These are phyloP conservation scores for Trypanosoma congolense DNA, from an alignment of 208 protist genomes.

Conservation along the genomic window DNA sequence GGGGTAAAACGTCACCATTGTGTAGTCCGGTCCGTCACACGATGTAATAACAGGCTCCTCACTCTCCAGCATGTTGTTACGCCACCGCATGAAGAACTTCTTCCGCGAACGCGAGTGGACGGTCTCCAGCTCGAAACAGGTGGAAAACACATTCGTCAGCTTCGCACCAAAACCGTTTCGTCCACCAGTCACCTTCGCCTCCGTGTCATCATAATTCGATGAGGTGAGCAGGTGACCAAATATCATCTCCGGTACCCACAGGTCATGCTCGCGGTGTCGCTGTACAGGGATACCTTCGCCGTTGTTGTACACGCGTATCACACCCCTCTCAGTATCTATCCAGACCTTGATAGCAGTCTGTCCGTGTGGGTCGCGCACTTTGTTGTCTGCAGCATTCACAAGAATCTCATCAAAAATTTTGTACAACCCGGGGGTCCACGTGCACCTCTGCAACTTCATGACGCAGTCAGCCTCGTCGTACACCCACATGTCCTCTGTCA, in stretches of 20 bases:
- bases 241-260: conserved; percentile 99
- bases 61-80: conserved; percentile 96
- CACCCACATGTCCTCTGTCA: conserved; percentile 94
- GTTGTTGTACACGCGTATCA: conserved; percentile 98
- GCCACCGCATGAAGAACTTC: conserved; percentile 95
- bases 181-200: conserved; percentile 96
- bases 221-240: conserved; percentile 99
- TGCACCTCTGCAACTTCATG: conserved; percentile 93
- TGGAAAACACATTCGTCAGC: conserved; percentile 99
- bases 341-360: conserved; percentile 93
- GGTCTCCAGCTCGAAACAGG: conserved; percentile 96
- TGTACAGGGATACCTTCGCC: conserved; percentile 97
- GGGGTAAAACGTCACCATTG: conserved; percentile 98
- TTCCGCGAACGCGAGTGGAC: conserved; percentile 86
- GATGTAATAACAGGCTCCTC: conserved; percentile 87
- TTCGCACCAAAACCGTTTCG: conserved; percentile 99
- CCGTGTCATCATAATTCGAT: conserved; percentile 98
- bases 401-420: conserved; percentile 99
- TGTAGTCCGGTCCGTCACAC: conserved; percentile 91
- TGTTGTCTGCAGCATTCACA: conserved; percentile 99
- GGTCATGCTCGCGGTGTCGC: conserved; percentile 94
- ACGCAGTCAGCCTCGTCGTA: conserved; percentile 87
- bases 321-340: conserved; percentile 91
- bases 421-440: conserved; percentile 98
- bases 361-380: conserved; percentile 91